Evolutionary conservation across 78 protist genomes (phyloP).

Genomic region (Dictyostelium brefeldianum): DNA sequence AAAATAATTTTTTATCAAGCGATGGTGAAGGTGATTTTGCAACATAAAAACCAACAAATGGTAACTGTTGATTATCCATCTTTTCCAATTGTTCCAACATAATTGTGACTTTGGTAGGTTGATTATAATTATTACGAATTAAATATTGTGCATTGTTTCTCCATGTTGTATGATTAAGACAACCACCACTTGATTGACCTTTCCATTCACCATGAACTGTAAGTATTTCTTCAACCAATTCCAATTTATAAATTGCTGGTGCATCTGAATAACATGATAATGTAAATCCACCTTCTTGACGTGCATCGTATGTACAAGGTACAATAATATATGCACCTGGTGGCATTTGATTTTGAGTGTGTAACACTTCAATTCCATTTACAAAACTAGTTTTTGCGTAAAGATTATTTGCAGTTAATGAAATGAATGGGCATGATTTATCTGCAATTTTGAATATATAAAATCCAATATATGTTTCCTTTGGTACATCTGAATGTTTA

Average conservation of each 20-base stretch:
- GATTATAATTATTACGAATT: background rate
- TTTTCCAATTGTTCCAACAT: slow-evolving; percentile 72
- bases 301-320: slow-evolving; percentile 69
- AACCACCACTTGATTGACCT: slow-evolving; percentile 69
- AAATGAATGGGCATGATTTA: slow-evolving; percentile 36
- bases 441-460: slow-evolving; percentile 51
- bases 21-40: slow-evolving; percentile 22
- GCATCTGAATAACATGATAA: slow-evolving; percentile 17
- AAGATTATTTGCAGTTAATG: slow-evolving; percentile 37
- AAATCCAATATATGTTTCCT: slow-evolving; percentile 66
- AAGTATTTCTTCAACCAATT: slow-evolving; percentile 12
- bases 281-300: slow-evolving; percentile 59
- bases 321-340: slow-evolving; percentile 60
- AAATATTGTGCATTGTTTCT: slow-evolving; percentile 69
- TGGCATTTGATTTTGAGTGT: slow-evolving; percentile 19
- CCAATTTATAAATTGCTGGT: background rate
- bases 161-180: slow-evolving; percentile 79
- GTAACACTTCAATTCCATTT: slow-evolving; percentile 53
- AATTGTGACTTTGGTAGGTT: slow-evolving; percentile 33
- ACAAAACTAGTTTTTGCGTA: slow-evolving; percentile 52
- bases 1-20: slow-evolving; percentile 9
- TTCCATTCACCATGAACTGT: slow-evolving; percentile 68
- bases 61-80: slow-evolving; percentile 21
- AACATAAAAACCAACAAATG: slow-evolving; percentile 69
- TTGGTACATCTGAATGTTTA: slow-evolving; percentile 21